phyloP scores from a whole-genome alignment of 1,284 basidiomycete species.

The Apiotrichum laibachii region DNA sequence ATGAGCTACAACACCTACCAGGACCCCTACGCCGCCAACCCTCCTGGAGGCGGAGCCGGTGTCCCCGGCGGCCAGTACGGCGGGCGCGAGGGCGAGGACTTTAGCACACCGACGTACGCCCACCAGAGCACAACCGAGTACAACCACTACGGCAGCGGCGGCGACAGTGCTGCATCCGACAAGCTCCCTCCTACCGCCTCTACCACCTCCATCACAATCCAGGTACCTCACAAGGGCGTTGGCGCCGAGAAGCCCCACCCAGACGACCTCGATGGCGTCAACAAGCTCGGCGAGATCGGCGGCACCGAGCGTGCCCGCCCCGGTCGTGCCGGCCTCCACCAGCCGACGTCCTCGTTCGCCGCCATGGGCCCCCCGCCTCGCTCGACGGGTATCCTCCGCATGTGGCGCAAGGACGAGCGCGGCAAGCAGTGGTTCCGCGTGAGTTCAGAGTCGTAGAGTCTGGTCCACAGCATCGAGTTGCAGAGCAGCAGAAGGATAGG shows the following conservation, averaged over 20 bases:
- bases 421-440: constrained; percentile 51
- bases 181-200: not conserved
- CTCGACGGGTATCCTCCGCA: constrained; percentile 49
- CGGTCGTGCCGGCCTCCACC: constrained; percentile 33
- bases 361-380: constrained; percentile 48
- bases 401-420: constrained; percentile 52
- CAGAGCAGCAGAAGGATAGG: not conserved
- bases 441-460: constrained; percentile 10
- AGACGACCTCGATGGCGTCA: constrained; percentile 14
- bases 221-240: constrained; percentile 5
- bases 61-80: constrained; percentile 2
- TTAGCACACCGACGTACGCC: constrained; percentile 1
- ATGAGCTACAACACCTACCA: constrained; percentile 19
- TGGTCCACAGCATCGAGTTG: not conserved
- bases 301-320: constrained; percentile 28
- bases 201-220: not conserved
- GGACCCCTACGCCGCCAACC: constrained; percentile 18
- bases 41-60: not conserved
- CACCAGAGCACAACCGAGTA: constrained; percentile 11
- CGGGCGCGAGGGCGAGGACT: not conserved
- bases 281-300: constrained; percentile 14
- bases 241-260: constrained; percentile 13
- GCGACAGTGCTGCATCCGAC: constrained; percentile 27
- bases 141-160: constrained; percentile 13
- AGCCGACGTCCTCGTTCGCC: constrained; percentile 34